Conservation (phyloP, 2,329 filamentous ascomycete genomes). For the Fusarium sp. region DNA sequence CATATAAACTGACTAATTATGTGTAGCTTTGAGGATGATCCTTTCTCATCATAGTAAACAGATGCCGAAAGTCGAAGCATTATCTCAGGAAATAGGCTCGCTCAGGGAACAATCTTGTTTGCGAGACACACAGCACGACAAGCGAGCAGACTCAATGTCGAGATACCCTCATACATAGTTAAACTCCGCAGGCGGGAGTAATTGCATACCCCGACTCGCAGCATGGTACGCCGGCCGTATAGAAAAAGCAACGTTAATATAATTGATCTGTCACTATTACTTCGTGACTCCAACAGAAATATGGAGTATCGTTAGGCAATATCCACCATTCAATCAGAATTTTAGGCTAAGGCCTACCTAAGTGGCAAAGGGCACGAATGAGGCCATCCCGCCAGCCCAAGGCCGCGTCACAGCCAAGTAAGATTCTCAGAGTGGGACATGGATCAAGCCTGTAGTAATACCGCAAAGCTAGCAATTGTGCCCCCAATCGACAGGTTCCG, state of each 20-base stretch:
- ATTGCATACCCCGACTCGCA: too few relatives aligned
- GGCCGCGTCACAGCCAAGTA: slow-evolving; percentile 18
- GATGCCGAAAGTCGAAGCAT: too few relatives aligned
- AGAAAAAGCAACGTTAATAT: neutral
- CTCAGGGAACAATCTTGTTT: too few relatives aligned
- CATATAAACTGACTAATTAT: neutral
- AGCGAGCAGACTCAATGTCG: too few relatives aligned
- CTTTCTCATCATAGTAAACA: neutral
- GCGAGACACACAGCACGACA: too few relatives aligned
- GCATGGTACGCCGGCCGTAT: neutral
- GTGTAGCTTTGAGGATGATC: slow-evolving; percentile 15
- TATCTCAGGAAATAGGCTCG: too few relatives aligned
- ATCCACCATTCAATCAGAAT: fast-evolving
- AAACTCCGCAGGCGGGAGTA: too few relatives aligned
- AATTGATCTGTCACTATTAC: neutral
- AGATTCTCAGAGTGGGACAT: slow-evolving; percentile 5
- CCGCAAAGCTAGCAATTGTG: neutral
- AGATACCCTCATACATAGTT: too few relatives aligned
- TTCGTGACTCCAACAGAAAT: too few relatives aligned
- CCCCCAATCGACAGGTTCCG: neutral
- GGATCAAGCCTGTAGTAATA: slow-evolving; percentile 9
- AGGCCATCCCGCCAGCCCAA: slow-evolving; percentile 28
- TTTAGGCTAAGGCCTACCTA: slow-evolving; percentile 2
- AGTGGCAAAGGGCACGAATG: slow-evolving; percentile 31
- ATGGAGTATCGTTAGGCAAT: too few relatives aligned